Conservation (phyloP, 1,139 yeast species). For the Suhomyces terraborum region DNA sequence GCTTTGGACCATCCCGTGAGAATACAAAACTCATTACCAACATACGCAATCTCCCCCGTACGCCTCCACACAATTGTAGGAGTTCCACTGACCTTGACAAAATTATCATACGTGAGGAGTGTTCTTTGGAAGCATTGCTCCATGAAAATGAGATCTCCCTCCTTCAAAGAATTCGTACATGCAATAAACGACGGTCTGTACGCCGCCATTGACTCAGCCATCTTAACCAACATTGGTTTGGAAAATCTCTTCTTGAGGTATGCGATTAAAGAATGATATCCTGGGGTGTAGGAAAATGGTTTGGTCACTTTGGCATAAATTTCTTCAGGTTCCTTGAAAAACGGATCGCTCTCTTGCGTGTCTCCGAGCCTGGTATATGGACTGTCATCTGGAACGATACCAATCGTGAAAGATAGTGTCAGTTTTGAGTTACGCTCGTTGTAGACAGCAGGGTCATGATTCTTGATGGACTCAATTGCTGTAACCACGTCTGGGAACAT, state of each 20-base stretch:
- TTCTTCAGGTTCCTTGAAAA: slow-evolving; percentile 71
- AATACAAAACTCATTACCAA: slow-evolving; percentile 87
- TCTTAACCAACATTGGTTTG: slow-evolving; percentile 67
- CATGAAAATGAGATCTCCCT: slow-evolving; percentile 90
- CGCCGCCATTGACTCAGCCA: slow-evolving; percentile 87
- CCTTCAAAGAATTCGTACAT: slow-evolving; percentile 82
- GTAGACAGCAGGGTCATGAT: slow-evolving; percentile 43
- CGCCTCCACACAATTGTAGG: slow-evolving; percentile 96
- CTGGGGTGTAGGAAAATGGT: slow-evolving; percentile 89
- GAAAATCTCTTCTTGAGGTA: slow-evolving; percentile 74
- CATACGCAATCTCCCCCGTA: slow-evolving; percentile 93
- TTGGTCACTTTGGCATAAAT: slow-evolving; percentile 71
- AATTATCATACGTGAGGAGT: slow-evolving; percentile 81
- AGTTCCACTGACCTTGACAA: slow-evolving; percentile 82
- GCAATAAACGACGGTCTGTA: slow-evolving; percentile 93
- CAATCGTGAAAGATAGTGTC: slow-evolving; percentile 57
- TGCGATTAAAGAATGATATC: slow-evolving; percentile 78
- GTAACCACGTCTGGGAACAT: slow-evolving; percentile 59
- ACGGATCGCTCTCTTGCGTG: slow-evolving; percentile 18
- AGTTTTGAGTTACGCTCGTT: slow-evolving; percentile 44
- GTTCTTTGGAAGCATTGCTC: slow-evolving; percentile 96
- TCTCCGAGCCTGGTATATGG: slow-evolving; percentile 27
- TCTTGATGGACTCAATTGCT: slow-evolving; percentile 46
- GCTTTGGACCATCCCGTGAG: slow-evolving; percentile 87
- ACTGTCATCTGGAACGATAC: slow-evolving; percentile 46